Conservation (phyloP, 2,329 filamentous ascomycete species). For the Blastomyces percursus region DNA sequence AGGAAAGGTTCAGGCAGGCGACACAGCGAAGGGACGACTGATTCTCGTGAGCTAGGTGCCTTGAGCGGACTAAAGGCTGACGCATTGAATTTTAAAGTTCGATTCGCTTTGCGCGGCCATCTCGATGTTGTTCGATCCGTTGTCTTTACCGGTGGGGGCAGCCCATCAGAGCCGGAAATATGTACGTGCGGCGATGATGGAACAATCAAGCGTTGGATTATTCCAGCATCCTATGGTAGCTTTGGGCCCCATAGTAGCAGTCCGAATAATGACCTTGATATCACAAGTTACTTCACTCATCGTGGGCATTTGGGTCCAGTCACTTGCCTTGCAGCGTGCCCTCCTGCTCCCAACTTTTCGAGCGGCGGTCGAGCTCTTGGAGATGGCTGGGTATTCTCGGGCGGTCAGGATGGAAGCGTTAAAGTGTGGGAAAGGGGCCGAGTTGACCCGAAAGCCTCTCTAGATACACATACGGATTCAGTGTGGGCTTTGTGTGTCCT, state of each 20-base stretch:
- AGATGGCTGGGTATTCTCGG: conserved; percentile 97
- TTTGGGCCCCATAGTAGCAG: conserved; percentile 43
- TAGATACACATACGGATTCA: conserved; percentile 89
- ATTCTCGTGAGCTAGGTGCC: conserved; percentile 42
- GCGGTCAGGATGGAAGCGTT: conserved; percentile 85
- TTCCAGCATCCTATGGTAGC: conserved; percentile 66
- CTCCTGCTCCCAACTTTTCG: conserved; percentile 75
- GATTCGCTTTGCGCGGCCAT: conserved; percentile 84
- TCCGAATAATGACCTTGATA: conserved; percentile 69
- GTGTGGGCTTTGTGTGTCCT: conserved; percentile 94
- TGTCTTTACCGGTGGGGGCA: conserved; percentile 93
- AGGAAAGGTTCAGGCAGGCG: conserved; percentile 70
- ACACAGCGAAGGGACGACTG: conserved; percentile 51
- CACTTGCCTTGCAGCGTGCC: conserved; percentile 75
- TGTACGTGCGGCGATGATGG: conserved; percentile 94
- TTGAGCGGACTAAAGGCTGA: conserved; percentile 47
- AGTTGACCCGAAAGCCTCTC: conserved; percentile 86
- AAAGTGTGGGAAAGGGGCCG: conserved; percentile 91
- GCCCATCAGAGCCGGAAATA: conserved; percentile 89
- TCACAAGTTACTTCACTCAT: conserved; percentile 89
- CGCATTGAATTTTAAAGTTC: conserved; percentile 72
- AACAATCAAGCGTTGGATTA: conserved; percentile 92
- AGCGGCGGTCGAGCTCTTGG: conserved; percentile 78
- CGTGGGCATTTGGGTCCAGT: conserved; percentile 87
- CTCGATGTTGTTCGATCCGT: conserved; percentile 88